Evolutionary conservation across 352 stramenopile species (phyloP), one percentile per base, ranked within the genome.

Genomic region (Globisporangium iwayamae): DNA sequence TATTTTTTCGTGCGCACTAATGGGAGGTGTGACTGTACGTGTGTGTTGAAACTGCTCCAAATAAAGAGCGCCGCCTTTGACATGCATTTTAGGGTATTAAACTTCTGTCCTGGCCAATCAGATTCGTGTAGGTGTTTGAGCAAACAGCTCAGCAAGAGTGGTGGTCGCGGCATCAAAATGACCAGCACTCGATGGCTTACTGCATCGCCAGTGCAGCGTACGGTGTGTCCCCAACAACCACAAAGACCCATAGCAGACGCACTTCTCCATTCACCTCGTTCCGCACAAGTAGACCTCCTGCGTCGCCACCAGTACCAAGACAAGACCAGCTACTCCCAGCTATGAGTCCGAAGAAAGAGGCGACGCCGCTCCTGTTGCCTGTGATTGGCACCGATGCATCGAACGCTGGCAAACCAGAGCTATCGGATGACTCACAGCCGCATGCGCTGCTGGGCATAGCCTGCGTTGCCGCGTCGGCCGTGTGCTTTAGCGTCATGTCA

Each of bases 401-500:
- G 34, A 39, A 11, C 34, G 34, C 34, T 38, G 32, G 59, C 3
- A 43, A 43, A 68, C n/a, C 51, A 63, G 39, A 46, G 34, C 8
- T 11, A 1, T 55, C 8, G 45, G 75, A 50, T n/a, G 55, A 54
- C 20, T 25, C 71, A 7, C 72, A 70, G 32, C 79, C 78, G n/a
- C 83, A 90, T 63, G 70, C 69, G 46, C 68, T 91, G 22, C 56
- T 86, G 14, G 85, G 82, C 45, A 81, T 94, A 32, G 68, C 73
- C 50, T 87, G 72, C 60, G 82, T 94, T 22, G 85, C 85, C 13
- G 61, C 78, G 34, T 94, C 85, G 39, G 83, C 85, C 30, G 75
- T 94, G 47, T 91, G 81, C 69, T 94, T 94, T 66, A 90, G 79
- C 59, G 70, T 91, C 74, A 91, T 92, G 82, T 91, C 85, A 16